Conservation (phyloP, 441 rosid species). For the Melastoma candidum region DNA sequence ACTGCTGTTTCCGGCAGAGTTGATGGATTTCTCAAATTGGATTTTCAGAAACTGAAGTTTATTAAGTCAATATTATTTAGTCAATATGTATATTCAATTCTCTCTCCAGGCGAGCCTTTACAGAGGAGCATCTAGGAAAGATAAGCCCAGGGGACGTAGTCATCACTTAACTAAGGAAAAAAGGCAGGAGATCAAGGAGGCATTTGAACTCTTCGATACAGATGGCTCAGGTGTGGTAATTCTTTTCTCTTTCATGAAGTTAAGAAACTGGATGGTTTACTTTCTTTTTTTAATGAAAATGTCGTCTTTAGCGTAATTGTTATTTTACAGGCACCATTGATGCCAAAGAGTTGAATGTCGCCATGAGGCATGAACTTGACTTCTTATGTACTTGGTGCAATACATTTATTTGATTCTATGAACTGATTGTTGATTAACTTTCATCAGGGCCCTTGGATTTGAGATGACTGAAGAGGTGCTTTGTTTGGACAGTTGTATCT, state of each 20-base stretch:
- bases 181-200: constrained; percentile 87
- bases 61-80: too few species aligned
- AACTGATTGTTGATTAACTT: constrained; percentile 13
- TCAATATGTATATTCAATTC: background rate
- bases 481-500: background rate
- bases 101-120: constrained; percentile 39
- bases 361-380: constrained; percentile 66
- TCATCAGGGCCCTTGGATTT: constrained; percentile 89
- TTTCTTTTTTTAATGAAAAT: background rate
- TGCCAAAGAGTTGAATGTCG: constrained; percentile 96
- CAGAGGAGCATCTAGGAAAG: constrained; percentile 49
- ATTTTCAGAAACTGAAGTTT: too few species aligned
- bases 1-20: too few species aligned
- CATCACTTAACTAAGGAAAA: constrained; percentile 54
- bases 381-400: background rate
- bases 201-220: constrained; percentile 88
- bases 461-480: constrained; percentile 88
- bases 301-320: constrained; percentile 8
- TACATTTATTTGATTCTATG: constrained; percentile 1
- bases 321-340: constrained; percentile 69
- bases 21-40: too few species aligned
- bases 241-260: constrained; percentile 4
- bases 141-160: constrained; percentile 58
- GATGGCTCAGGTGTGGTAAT: constrained; percentile 75
- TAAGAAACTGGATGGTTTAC: constrained; percentile 1